These are phyloP conservation scores for Fusarium sp. DNA, from an alignment of 2,329 filamentous ascomycete species.

Conservation along the genomic window DNA sequence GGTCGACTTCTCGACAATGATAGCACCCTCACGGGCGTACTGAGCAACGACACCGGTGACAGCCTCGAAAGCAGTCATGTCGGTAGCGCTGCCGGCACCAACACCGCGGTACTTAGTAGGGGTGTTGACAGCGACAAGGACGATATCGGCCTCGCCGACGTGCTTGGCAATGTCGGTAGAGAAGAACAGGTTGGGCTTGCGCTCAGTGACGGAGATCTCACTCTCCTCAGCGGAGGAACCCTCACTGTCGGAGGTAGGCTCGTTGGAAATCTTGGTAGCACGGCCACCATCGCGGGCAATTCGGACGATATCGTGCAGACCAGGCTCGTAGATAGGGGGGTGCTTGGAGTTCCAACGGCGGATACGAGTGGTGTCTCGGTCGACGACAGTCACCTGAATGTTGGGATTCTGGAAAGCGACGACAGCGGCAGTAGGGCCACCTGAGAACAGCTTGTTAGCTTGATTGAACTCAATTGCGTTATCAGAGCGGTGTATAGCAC, in stretches of 20 bases:
- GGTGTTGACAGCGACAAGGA: conserved; percentile 85
- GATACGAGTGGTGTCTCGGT: conserved; percentile 76
- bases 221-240: conserved; percentile 52
- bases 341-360: conserved; percentile 80
- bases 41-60: conserved; percentile 78
- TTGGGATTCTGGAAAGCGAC: conserved; percentile 81
- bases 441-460: conserved; percentile 56
- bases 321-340: conserved; percentile 83
- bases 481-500: conserved; percentile 14
- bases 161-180: conserved; percentile 74
- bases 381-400: conserved; percentile 81
- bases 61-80: conserved; percentile 80
- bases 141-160: conserved; percentile 78
- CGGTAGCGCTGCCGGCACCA: conserved; percentile 79
- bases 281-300: conserved; percentile 73
- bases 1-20: conserved; percentile 87
- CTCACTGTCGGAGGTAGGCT: conserved; percentile 53
- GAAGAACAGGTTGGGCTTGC: conserved; percentile 79
- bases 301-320: conserved; percentile 77
- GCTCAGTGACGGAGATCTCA: conserved; percentile 58
- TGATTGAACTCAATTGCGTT: conserved; percentile 25
- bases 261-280: conserved; percentile 59
- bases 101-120: conserved; percentile 81
- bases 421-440: conserved; percentile 82
- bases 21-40: conserved; percentile 75